These are phyloP conservation scores for Prunus dulcis DNA, from an alignment of 306 rosid genomes.

Conservation along the genomic window DNA sequence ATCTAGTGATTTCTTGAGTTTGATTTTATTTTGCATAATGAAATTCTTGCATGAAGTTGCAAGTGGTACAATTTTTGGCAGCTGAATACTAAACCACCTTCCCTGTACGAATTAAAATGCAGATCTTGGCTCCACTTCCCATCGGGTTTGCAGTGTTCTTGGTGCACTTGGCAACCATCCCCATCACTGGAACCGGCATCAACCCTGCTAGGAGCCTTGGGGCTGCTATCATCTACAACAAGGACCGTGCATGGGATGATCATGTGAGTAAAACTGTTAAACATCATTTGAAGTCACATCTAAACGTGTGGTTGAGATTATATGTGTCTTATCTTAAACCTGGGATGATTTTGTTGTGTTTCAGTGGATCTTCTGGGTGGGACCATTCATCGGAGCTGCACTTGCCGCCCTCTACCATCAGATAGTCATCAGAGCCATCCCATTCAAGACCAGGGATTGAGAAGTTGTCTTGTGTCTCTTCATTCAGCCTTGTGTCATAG, in stretches of 20 bases:
- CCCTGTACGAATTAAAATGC: background rate
- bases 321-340: background rate
- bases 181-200: slow-evolving; percentile 44
- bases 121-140: slow-evolving; percentile 49
- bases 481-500: background rate
- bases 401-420: slow-evolving; percentile 57
- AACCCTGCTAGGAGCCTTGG: slow-evolving; percentile 54
- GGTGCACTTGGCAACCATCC: slow-evolving; percentile 49
- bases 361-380: slow-evolving; percentile 63
- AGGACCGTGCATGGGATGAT: slow-evolving; percentile 40
- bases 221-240: slow-evolving; percentile 42
- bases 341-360: background rate
- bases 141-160: slow-evolving; percentile 46
- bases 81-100: background rate
- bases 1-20: too few species aligned
- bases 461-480: background rate
- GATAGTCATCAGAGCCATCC: slow-evolving; percentile 45
- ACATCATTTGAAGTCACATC: background rate
- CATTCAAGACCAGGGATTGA: slow-evolving; percentile 38
- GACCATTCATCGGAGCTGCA: slow-evolving; percentile 59
- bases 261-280: slow-evolving; percentile 23
- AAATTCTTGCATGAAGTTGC: background rate
- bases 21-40: background rate
- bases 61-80: background rate
- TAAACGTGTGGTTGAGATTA: background rate